Evolutionary conservation across 495 filamentous ascomycete species (phyloP), one percentile per base, ranked within the genome.

Genomic region (Trichoderma virens): DNA sequence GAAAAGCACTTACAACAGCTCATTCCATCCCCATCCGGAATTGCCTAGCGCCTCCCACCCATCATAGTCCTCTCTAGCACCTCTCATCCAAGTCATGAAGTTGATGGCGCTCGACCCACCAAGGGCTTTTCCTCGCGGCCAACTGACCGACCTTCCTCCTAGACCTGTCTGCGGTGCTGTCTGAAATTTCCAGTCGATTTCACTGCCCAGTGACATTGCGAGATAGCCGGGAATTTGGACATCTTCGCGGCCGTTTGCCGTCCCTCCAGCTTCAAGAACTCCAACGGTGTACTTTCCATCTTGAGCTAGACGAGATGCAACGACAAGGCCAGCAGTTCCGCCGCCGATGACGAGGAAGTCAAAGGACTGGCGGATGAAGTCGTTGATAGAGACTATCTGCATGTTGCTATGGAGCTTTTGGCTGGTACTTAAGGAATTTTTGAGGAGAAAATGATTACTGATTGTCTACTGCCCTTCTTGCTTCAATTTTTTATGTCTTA

Each of bases 281-380:
- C 51, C 51, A 30, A 56, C 51, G 30, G 25, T 56, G 51, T 28
- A 56, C 13, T 13, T 28, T 13, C 51, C 51, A 30, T 56, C 25
- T 28, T 56, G 51, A 30, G 51, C 25, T 31, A 88, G 78, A 34
- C 86, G 80, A 20, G 80, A 79, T 8, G 85, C 86, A n/a, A 87
- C 73, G 3, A 78, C 76, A 63, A 76, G 78, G 30, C 86, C 85
- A 5, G 83, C 83, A 0, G 84, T 87, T 9, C 86, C 86, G 59
- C 84, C 86, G 2, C 82, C 81, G 4, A 93, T 84, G 68, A 93
- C 86, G 67, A 95, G 69, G 27, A 56, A 56, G 25, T 56, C 51
- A n/a, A 56, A 56, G 25, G 51, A 56, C 27, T 56, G 51, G 27
- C 27, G 51, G 23, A 9, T 56, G 51, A 56, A 56, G 51, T 27